phyloP scores from a whole-genome alignment of 805 yeast genomes.

The Candida oleophila region DNA sequence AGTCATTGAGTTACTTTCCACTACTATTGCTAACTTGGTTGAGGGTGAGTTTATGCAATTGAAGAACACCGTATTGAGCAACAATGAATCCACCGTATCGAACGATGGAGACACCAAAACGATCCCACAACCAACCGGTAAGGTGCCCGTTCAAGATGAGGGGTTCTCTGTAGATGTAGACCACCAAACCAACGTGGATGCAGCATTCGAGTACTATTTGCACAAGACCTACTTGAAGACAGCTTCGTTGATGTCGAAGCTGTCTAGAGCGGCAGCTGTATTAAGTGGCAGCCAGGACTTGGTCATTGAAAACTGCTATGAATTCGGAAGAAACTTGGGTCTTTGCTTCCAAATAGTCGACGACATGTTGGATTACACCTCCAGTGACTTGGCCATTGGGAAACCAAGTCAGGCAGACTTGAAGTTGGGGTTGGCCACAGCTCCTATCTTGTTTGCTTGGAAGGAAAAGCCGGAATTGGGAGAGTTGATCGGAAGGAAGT shows the following conservation, averaged over 20 bases:
- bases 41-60: conserved; percentile 99
- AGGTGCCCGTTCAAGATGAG: conserved; percentile 57
- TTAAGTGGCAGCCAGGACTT: conserved; percentile 77
- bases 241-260: conserved; percentile 90
- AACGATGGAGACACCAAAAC: conserved; percentile 48
- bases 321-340: conserved; percentile 90
- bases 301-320: conserved; percentile 82
- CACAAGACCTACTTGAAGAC: conserved; percentile 96
- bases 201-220: conserved; percentile 92
- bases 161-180: conserved; percentile 59
- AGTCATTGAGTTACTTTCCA: conserved; percentile 91
- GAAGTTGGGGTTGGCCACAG: conserved; percentile 92
- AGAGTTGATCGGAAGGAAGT: conserved; percentile 78
- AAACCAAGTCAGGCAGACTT: conserved; percentile 97
- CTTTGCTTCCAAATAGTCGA: conserved; percentile 95
- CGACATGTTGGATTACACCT: conserved; percentile 92
- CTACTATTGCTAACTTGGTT: conserved; percentile 93
- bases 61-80: conserved; percentile 78
- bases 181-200: conserved; percentile 66
- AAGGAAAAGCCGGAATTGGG: conserved; percentile 82
- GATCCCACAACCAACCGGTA: conserved; percentile 61
- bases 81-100: conserved; percentile 42
- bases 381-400: conserved; percentile 81
- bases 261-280: conserved; percentile 90
- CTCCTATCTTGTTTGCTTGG: conserved; percentile 96